These are phyloP conservation scores for Nakataea oryzae DNA, from an alignment of 2,329 filamentous ascomycete species.

Conservation along the genomic window DNA sequence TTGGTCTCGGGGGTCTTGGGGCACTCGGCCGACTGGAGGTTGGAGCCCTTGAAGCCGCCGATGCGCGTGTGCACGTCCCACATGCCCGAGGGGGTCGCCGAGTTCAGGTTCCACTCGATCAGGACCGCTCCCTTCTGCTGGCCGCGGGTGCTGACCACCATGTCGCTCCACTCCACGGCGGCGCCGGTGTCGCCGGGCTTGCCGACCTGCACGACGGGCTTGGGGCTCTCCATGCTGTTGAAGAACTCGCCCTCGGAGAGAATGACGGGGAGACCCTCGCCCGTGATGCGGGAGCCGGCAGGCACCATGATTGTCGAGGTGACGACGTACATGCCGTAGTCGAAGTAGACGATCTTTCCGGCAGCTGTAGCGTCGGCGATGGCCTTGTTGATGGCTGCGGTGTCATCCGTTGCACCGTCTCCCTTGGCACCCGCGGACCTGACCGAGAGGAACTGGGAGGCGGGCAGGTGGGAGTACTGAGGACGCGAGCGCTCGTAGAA, in stretches of 20 bases:
- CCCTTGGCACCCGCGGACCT: slow-evolving; percentile 59
- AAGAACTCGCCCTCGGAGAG: slow-evolving; percentile 46
- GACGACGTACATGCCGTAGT: slow-evolving; percentile 51
- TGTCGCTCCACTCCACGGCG: slow-evolving; percentile 58
- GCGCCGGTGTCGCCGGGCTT: slow-evolving; percentile 48
- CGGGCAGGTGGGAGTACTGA: slow-evolving; percentile 53
- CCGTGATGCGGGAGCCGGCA: slow-evolving; percentile 43
- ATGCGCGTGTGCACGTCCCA: slow-evolving; percentile 73
- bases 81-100: slow-evolving; percentile 35
- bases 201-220: slow-evolving; percentile 54
- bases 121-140: slow-evolving; percentile 56
- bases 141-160: slow-evolving; percentile 58
- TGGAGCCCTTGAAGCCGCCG: slow-evolving; percentile 59
- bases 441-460: slow-evolving; percentile 55
- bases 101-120: slow-evolving; percentile 61
- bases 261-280: slow-evolving; percentile 44
- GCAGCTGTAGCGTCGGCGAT: slow-evolving; percentile 42
- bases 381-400: slow-evolving; percentile 54
- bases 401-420: slow-evolving; percentile 68
- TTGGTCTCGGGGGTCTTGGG: slow-evolving; percentile 34
- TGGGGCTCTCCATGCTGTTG: slow-evolving; percentile 43
- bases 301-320: slow-evolving; percentile 41
- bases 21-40: slow-evolving; percentile 58
- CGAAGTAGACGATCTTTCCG: slow-evolving; percentile 48
- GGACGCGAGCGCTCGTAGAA: slow-evolving; percentile 71